Conservation (phyloP, 1,284 basidiomycete genomes). For the Malassezia sp. region DNA sequence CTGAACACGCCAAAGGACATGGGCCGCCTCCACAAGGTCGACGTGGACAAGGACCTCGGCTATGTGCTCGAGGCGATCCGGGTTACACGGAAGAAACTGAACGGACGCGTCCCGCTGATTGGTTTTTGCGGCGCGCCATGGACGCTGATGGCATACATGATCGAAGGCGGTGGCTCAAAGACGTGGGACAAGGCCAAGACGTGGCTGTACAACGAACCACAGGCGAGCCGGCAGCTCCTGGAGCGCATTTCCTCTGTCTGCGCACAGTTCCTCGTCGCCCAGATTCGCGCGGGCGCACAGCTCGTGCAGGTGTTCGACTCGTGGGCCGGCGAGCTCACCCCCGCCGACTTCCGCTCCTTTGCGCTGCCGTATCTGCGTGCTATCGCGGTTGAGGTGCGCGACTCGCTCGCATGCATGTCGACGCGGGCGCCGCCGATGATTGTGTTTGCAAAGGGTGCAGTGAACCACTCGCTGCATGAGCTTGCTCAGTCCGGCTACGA, state of each 20-base stretch:
- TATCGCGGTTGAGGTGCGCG: slow-evolving; percentile 37
- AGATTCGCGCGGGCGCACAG: slow-evolving; percentile 42
- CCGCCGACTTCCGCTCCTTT: slow-evolving; percentile 41
- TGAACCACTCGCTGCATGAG: slow-evolving; percentile 41
- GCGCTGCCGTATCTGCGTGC: slow-evolving; percentile 38
- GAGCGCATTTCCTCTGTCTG: slow-evolving; percentile 41
- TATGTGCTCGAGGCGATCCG: slow-evolving; percentile 44
- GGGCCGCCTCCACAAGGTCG: slow-evolving; percentile 38
- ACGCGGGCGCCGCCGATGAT: slow-evolving; percentile 39
- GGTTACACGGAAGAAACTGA: slow-evolving; percentile 37
- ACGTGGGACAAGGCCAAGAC: slow-evolving; percentile 44
- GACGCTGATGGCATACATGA: slow-evolving; percentile 47
- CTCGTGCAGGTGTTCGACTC: slow-evolving; percentile 46
- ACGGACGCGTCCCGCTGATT: slow-evolving; percentile 44
- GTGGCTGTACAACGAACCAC: slow-evolving; percentile 43
- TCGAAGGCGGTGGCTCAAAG: slow-evolving; percentile 44
- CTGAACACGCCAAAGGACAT: slow-evolving; percentile 38
- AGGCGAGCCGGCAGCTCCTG: slow-evolving; percentile 39
- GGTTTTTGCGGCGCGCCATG: slow-evolving; percentile 46
- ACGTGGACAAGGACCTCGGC: slow-evolving; percentile 44
- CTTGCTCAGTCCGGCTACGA: slow-evolving; percentile 43
- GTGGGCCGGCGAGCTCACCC: slow-evolving; percentile 47
- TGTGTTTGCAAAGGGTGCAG: slow-evolving; percentile 40
- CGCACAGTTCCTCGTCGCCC: slow-evolving; percentile 41
- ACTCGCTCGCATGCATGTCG: slow-evolving; percentile 33